Percentiles rank a stretch among this genome's conserved stretches.
phyloP scores from a whole-genome alignment of 2,329 filamentous ascomycete species.

The Ophioceras dolichostomum region DNA sequence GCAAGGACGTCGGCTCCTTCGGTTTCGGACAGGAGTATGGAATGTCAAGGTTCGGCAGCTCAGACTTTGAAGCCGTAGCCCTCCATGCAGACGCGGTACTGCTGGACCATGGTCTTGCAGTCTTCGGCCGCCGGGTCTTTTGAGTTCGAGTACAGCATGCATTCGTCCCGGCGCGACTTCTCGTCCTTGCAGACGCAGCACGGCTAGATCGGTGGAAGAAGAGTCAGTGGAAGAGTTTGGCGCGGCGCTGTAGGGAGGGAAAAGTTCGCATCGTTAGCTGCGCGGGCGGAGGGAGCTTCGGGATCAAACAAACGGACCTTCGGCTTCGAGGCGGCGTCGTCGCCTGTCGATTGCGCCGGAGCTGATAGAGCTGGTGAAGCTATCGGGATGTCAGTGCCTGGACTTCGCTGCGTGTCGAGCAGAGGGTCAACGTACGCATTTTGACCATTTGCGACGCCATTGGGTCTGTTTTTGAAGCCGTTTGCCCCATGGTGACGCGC shows the following conservation, averaged over 20 bases:
- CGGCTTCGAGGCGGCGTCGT: conserved; percentile 23
- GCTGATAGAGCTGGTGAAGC: conserved; percentile 1
- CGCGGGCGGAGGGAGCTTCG: background rate
- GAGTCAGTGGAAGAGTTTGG: background rate
- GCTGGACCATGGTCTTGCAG: conserved; percentile 69
- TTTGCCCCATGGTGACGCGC: background rate
- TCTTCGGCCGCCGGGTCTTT: conserved; percentile 65
- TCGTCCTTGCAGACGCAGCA: conserved; percentile 98
- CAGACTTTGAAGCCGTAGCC: conserved; percentile 76
- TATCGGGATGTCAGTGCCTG: background rate
- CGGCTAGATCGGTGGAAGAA: conserved; percentile 43
- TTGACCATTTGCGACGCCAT: conserved; percentile 13
- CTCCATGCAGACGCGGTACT: conserved; percentile 86
- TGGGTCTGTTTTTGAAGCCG: background rate
- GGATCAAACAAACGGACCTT: conserved; percentile 19
- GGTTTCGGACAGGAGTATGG: no score
- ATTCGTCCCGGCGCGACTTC: conserved; percentile 87
- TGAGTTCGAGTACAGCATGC: conserved; percentile 92
- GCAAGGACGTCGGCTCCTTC: no score
- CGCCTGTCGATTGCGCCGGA: conserved; percentile 6
- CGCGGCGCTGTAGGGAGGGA: background rate
- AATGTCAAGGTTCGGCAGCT: no score
- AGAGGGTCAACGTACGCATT: conserved; percentile 14
- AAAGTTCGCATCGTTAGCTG: background rate
- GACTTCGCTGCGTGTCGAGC: background rate